Evolutionary conservation across 108 stramenopile species (phyloP).

Genomic region (Fistulifera pelliculosa): DNA sequence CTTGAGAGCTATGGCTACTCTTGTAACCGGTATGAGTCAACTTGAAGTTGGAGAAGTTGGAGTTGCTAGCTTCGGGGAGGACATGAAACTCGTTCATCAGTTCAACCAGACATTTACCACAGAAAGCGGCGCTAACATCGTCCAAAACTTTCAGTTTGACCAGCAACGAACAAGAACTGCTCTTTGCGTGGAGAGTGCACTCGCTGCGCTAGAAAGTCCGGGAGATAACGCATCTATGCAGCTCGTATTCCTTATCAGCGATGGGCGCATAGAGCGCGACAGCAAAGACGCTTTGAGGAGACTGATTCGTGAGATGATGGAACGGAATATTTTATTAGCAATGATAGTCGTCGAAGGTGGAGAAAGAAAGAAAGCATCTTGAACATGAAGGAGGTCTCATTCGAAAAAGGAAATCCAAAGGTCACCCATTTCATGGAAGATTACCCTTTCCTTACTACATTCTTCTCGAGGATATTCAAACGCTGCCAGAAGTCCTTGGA

Average conservation of each 20-base stretch:
- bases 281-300: conserved; percentile 73
- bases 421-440: conserved; percentile 93
- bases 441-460: conserved; percentile 97
- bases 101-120: conserved; percentile 86
- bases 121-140: conserved; percentile 75
- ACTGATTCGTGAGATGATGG: conserved; percentile 84
- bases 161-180: conserved; percentile 85
- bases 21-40: conserved; percentile 88
- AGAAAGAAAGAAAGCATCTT: conserved; percentile 84
- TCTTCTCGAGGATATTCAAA: conserved; percentile 75
- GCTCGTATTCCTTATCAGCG: conserved; percentile 90
- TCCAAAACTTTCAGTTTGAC: conserved; percentile 78
- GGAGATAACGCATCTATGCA: conserved; percentile 71
- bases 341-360: conserved; percentile 87
- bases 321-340: conserved; percentile 85
- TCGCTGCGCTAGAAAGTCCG: conserved; percentile 55
- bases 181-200: conserved; percentile 78
- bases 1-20: conserved; percentile 79
- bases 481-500: conserved; percentile 92
- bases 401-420: conserved; percentile 85
- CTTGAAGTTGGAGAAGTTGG: conserved; percentile 94
- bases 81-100: conserved; percentile 83
- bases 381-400: conserved; percentile 89
- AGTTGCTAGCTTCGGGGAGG: conserved; percentile 88
- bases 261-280: conserved; percentile 93